A percentile compares a stretch with the other conserved stretches of the same genome.
Conservation (phyloP, 208 protist species). For the Trypanosomatidae sp. region DNA sequence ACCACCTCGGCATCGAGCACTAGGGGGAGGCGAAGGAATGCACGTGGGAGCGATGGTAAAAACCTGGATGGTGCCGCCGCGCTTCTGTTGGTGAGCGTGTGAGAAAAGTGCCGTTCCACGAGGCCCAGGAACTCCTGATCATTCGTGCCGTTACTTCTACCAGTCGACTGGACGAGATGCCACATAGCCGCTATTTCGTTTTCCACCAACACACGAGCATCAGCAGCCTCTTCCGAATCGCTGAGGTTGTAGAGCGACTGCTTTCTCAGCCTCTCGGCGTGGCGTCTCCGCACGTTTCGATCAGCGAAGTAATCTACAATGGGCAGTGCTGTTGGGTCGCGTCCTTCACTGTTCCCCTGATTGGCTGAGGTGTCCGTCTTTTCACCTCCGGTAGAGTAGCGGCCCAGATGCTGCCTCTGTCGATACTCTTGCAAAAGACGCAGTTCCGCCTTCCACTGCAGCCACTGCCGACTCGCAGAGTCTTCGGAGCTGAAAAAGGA, state of each 20-base stretch:
- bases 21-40: constrained; percentile 16
- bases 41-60: neutral
- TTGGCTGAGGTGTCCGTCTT: neutral
- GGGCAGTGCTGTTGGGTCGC: too few relatives aligned
- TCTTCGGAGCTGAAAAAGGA: constrained; percentile 62
- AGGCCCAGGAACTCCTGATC: constrained; percentile 18
- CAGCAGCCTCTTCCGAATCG: neutral
- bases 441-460: constrained; percentile 18
- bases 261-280: constrained; percentile 1
- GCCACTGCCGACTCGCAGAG: constrained; percentile 36
- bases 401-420: constrained; percentile 6
- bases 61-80: neutral
- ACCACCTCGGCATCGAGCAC: constrained; percentile 17
- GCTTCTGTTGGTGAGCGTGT: constrained; percentile 14
- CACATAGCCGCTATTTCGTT: constrained; percentile 13
- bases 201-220: neutral
- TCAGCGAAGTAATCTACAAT: constrained; percentile 22
- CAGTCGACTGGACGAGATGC: neutral
- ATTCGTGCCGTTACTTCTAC: neutral
- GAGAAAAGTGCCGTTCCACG: constrained; percentile 26
- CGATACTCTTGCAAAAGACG: constrained; percentile 16
- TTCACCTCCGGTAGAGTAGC: neutral
- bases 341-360: neutral
- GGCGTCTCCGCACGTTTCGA: constrained; percentile 13
- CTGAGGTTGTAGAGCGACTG: constrained; percentile 8